Evolutionary conservation across 768 basidiomycete genomes (phyloP), one percentile per base, ranked within the genome.

Genomic region (Psilocybe cubensis): DNA sequence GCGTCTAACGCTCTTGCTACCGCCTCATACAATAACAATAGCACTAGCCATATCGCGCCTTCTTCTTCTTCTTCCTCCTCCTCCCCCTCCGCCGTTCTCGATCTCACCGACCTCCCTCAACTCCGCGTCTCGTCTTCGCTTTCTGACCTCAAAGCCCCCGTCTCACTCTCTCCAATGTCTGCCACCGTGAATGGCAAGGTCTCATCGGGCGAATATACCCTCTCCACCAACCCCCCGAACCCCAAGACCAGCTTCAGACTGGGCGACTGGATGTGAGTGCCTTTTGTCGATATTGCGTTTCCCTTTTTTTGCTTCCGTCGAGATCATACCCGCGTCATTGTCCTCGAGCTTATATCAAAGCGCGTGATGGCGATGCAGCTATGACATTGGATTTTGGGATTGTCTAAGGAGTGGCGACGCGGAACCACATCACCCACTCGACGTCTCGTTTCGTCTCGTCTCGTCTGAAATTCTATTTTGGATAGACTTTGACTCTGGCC

Each of bases 261-360:
- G 4, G 88, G 88, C 14, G 88, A 90, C 66, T 90, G 88, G 88
- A 88, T 90, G 88, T 89, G 67, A 74, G 88, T 84, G 20, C 44
- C 41, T n/a, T n/a, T n/a, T n/a, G n/a, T n/a, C n/a, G n/a, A n/a
- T n/a, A n/a, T n/a, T n/a, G n/a, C n/a, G n/a, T n/a, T n/a, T n/a
- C n/a, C n/a, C n/a, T n/a, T n/a, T n/a, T n/a, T n/a, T n/a, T 58
- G 28, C 50, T 48, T 61, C 57, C 46, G 27, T n/a, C 56, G 40
- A 23, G 33, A 46, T 46, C 44, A 9, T 31, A 6, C 46, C 17
- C 20, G 17, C 18, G 9, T 40, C 31, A n/a, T n/a, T n/a, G n/a
- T n/a, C n/a, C n/a, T n/a, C n/a, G n/a, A n/a, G n/a, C n/a, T n/a
- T n/a, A n/a, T n/a, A n/a, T n/a, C n/a, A n/a, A n/a, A n/a, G n/a